Conservation (phyloP, 2,329 filamentous ascomycete genomes). For the Hypoxylon sp. region DNA sequence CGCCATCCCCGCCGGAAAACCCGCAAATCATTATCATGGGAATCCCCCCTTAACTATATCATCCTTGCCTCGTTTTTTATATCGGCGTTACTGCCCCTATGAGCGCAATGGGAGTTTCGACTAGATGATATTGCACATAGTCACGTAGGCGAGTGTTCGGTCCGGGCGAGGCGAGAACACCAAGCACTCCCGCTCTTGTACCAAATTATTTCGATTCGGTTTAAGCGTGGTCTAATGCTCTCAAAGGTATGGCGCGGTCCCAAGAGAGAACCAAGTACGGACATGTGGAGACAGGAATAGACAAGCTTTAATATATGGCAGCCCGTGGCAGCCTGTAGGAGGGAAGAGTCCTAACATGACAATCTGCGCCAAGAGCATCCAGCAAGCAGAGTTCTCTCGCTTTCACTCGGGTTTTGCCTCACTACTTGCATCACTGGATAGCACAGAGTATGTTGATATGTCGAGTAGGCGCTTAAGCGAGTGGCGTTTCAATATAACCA, state of each 20-base stretch:
- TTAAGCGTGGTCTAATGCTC: constrained; percentile 18
- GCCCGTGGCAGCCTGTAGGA: constrained; percentile 40
- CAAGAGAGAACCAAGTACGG: constrained; percentile 34
- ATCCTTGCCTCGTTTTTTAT: constrained; percentile 9
- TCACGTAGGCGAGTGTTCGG: constrained; percentile 5
- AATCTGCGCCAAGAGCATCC: constrained; percentile 39
- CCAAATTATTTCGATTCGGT: constrained; percentile 9
- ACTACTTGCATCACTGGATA: constrained; percentile 45
- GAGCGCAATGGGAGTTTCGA: constrained; percentile 2
- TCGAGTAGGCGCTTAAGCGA: constrained; percentile 49
- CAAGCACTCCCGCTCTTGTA: constrained; percentile 8
- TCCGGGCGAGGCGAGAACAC: constrained; percentile 11
- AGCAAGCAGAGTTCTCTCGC: constrained; percentile 39
- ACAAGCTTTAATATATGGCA: constrained; percentile 44
- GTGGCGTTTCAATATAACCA: constrained; percentile 47
- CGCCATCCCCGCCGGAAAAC: constrained; percentile 20
- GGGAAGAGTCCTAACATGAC: constrained; percentile 35
- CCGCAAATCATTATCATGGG: constrained; percentile 19
- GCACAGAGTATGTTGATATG: constrained; percentile 40
- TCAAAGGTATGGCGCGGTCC: constrained; percentile 29
- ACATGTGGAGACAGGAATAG: constrained; percentile 45
- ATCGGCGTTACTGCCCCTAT: constrained; percentile 7
- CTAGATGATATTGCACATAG: constrained; percentile 29
- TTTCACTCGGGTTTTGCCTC: constrained; percentile 48
- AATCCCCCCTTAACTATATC: neutral